Evolutionary conservation across 148 eudicot genomes (phyloP).

Genomic region (Camellia sinensis): DNA sequence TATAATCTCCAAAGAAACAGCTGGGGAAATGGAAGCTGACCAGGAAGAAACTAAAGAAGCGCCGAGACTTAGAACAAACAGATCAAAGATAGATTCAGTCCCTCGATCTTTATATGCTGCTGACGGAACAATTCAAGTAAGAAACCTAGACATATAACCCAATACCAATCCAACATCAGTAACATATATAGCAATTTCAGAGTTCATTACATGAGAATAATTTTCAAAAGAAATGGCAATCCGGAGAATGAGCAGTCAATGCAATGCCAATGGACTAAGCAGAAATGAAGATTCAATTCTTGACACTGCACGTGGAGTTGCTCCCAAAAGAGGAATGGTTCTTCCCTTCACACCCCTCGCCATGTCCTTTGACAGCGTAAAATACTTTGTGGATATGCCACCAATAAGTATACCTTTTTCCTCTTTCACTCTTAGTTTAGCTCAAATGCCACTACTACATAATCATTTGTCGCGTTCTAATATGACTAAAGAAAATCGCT

Average conservation of each 20-base stretch:
- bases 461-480: too few relatives aligned
- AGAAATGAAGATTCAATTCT: conserved; percentile 34
- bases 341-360: conserved; percentile 51
- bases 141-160: not conserved
- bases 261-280: conserved; percentile 24
- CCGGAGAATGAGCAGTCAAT: conserved; percentile 36
- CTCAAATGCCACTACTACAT: too few relatives aligned
- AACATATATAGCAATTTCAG: not conserved
- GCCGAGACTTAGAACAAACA: conserved; percentile 35
- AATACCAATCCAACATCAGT: not conserved
- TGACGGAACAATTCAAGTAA: conserved; percentile 47
- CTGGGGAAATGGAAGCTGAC: conserved; percentile 39
- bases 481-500: too few relatives aligned
- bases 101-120: conserved; percentile 34
- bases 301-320: conserved; percentile 32
- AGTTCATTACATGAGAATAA: not conserved
- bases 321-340: conserved; percentile 53
- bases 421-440: too few relatives aligned
- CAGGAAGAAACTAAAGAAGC: conserved; percentile 33
- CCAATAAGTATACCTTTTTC: not conserved
- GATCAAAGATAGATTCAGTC: conserved; percentile 35
- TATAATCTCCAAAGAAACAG: conserved; percentile 31
- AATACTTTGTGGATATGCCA: conserved; percentile 51
- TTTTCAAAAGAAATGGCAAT: conserved; percentile 46
- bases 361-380: conserved; percentile 42